These are phyloP conservation scores for Cercospora sp. DNA, from an alignment of 2,329 filamentous ascomycete species.

Conservation along the genomic window DNA sequence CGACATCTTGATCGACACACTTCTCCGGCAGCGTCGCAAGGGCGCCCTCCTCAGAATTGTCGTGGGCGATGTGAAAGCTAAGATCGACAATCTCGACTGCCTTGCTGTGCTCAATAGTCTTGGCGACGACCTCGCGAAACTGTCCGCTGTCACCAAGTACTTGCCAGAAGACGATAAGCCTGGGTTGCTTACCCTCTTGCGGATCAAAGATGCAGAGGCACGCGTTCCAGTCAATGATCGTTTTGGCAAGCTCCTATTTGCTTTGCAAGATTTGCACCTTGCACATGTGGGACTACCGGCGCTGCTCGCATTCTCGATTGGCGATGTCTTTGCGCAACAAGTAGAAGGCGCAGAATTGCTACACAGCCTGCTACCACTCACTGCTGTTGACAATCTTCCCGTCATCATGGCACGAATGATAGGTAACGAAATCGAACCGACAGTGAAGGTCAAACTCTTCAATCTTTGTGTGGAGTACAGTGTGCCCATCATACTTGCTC, in stretches of 20 bases:
- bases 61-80: conserved; percentile 63
- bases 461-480: conserved; percentile 87
- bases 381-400: conserved; percentile 50
- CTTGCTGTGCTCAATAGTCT: conserved; percentile 69
- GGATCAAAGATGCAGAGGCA: conserved; percentile 64
- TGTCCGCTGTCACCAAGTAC: conserved; percentile 90
- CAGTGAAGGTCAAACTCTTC: conserved; percentile 82
- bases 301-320: conserved; percentile 74
- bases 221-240: conserved; percentile 65
- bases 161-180: conserved; percentile 93
- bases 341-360: conserved; percentile 65
- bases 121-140: conserved; percentile 71
- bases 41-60: conserved; percentile 76
- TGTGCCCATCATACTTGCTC: conserved; percentile 76
- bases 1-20: conserved; percentile 90
- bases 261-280: conserved; percentile 64
- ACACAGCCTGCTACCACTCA: conserved; percentile 55
- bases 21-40: conserved; percentile 81
- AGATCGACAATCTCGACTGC: conserved; percentile 63
- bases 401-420: conserved; percentile 88
- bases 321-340: conserved; percentile 62
- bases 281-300: conserved; percentile 84
- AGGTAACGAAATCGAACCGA: conserved; percentile 89
- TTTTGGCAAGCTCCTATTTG: conserved; percentile 63
- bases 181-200: conserved; percentile 73